Conservation (phyloP, 768 basidiomycete species). For the Tricholoma saponaceum region DNA sequence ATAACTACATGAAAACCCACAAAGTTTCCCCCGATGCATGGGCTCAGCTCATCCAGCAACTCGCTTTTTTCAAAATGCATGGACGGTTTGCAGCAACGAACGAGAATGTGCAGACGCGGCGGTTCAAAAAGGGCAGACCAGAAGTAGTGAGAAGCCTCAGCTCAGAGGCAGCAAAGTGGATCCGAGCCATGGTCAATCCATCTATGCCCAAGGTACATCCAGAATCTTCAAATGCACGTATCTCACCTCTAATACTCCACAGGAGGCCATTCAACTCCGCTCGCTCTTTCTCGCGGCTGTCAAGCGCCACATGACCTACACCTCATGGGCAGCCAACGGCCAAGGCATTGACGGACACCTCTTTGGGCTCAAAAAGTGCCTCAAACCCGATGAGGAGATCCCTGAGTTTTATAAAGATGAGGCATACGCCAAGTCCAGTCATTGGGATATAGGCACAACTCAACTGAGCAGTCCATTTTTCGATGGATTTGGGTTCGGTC, state of each 20-base stretch:
- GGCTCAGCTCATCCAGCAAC: slow-evolving; percentile 95
- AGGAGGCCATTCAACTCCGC: slow-evolving; percentile 43
- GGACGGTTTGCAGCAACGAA: slow-evolving; percentile 77
- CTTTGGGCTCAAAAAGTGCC: slow-evolving; percentile 85
- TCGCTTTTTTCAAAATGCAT: slow-evolving; percentile 88
- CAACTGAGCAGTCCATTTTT: slow-evolving; percentile 79
- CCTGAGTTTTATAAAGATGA: slow-evolving; percentile 75
- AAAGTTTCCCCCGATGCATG: slow-evolving; percentile 90
- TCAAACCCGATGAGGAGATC: slow-evolving; percentile 65
- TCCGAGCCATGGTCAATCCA: slow-evolving; percentile 77
- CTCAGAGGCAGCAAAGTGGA: slow-evolving; percentile 79
- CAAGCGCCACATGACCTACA: slow-evolving; percentile 81
- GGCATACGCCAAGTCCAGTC: slow-evolving; percentile 62
- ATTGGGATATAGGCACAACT: slow-evolving; percentile 96
- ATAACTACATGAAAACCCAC: slow-evolving; percentile 76
- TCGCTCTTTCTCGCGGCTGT: slow-evolving; percentile 73
- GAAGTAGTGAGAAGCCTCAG: slow-evolving; percentile 93
- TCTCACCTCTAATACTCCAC: too few relatives aligned
- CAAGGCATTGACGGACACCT: slow-evolving; percentile 95
- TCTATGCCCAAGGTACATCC: background rate
- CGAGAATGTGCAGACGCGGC: slow-evolving; percentile 92
- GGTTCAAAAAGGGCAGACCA: slow-evolving; percentile 85
- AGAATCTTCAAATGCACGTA: background rate
- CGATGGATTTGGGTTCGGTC: slow-evolving; percentile 97
- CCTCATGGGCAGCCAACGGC: slow-evolving; percentile 88